Evolutionary conservation across 139 green algal genomes (phyloP).

Genomic region (Chlorella sp.): DNA sequence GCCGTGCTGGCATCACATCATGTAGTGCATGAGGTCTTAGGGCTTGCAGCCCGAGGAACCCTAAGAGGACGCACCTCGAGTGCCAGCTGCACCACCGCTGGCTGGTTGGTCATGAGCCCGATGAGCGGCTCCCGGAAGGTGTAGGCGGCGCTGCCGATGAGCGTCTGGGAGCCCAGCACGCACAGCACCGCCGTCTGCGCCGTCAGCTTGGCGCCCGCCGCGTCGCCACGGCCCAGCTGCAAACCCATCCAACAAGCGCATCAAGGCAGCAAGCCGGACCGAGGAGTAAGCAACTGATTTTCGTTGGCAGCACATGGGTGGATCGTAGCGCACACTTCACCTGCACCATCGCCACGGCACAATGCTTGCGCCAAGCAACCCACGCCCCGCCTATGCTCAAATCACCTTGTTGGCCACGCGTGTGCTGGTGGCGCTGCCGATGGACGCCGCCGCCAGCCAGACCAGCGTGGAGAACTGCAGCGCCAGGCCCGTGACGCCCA

Average conservation of each 20-base stretch:
- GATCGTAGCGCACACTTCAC: too few species aligned
- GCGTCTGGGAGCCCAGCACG: slow-evolving; percentile 9
- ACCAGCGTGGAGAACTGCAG: slow-evolving; percentile 31
- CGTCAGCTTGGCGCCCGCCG: slow-evolving; percentile 8
- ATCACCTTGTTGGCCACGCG: slow-evolving; percentile 20
- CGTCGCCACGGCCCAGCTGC: slow-evolving; percentile 19
- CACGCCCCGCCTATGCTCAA: too few species aligned
- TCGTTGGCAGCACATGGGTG: too few species aligned
- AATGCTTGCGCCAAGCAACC: too few species aligned
- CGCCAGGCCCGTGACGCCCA: slow-evolving; percentile 28
- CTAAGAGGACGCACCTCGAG: slow-evolving; percentile 8
- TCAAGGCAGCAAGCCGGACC: neutral
- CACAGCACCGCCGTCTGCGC: slow-evolving; percentile 7
- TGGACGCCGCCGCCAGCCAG: slow-evolving; percentile 14
- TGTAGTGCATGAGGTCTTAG: too few species aligned
- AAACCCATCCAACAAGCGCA: neutral
- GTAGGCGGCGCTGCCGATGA: slow-evolving; percentile 13
- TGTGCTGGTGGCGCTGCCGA: slow-evolving; percentile 18
- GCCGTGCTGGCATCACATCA: too few species aligned
- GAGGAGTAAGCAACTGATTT: neutral
- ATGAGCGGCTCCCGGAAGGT: slow-evolving; percentile 4
- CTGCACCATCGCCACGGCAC: too few species aligned
- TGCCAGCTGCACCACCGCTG: slow-evolving; percentile 15
- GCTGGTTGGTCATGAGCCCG: slow-evolving; percentile 13
- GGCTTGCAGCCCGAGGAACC: too few species aligned